phyloP scores from a whole-genome alignment of 2,329 filamentous ascomycete species.

The Westerdykella ornata region DNA sequence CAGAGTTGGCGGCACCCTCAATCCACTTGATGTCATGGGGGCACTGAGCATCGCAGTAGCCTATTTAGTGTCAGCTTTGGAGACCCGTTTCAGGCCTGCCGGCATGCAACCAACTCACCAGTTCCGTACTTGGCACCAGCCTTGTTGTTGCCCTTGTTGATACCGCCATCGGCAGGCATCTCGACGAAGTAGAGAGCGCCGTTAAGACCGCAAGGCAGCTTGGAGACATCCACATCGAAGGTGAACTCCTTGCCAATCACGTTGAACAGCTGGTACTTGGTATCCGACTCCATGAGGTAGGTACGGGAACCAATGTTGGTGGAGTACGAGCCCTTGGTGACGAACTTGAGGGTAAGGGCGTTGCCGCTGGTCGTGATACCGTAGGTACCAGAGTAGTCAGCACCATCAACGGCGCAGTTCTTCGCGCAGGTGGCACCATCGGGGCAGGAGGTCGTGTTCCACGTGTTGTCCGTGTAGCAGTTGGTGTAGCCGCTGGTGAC shows the following conservation, averaged over 20 bases:
- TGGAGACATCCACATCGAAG: constrained; percentile 48
- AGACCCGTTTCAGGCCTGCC: not conserved
- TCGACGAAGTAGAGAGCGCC: constrained; percentile 49
- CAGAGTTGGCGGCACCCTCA: constrained; percentile 50
- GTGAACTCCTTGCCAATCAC: constrained; percentile 39
- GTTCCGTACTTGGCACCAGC: constrained; percentile 54
- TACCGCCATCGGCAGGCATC: constrained; percentile 58
- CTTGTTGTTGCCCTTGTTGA: constrained; percentile 46
- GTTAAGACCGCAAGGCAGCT: constrained; percentile 63
- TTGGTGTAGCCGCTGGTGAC: constrained; percentile 41
- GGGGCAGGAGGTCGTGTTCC: constrained; percentile 39
- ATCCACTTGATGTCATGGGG: constrained; percentile 49
- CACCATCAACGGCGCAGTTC: constrained; percentile 40
- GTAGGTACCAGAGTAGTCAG: constrained; percentile 39
- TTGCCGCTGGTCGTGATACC: constrained; percentile 49
- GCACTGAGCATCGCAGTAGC: constrained; percentile 37
- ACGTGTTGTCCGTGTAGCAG: constrained; percentile 45
- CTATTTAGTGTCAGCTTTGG: constrained; percentile 6
- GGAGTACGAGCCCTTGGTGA: constrained; percentile 46
- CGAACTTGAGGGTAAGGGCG: constrained; percentile 51
- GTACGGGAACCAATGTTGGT: constrained; percentile 40
- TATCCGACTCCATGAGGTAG: constrained; percentile 39
- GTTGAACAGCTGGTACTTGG: constrained; percentile 40
- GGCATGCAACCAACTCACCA: constrained; percentile 44
- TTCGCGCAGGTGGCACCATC: constrained; percentile 34